These are phyloP conservation scores for Nicotiana sylvestris DNA, from an alignment of 257 asterid genomes.

Conservation along the genomic window DNA sequence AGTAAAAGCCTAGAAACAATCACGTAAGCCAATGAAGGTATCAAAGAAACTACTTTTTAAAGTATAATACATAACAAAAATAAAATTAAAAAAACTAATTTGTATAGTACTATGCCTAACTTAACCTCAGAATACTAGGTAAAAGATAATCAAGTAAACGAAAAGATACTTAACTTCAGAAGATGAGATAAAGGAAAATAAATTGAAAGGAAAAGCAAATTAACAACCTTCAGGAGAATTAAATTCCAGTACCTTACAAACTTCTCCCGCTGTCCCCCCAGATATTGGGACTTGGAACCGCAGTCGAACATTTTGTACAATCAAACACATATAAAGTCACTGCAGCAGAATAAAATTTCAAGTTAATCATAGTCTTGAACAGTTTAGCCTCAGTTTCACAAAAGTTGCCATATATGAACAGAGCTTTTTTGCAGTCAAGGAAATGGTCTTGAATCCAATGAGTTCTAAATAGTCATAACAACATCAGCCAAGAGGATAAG, in stretches of 20 bases:
- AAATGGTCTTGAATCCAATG: not conserved
- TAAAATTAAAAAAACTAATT: not conserved
- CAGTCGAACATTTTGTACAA: slow-evolving; percentile 67
- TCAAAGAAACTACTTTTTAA: too few relatives aligned
- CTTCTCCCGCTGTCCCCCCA: slow-evolving; percentile 75
- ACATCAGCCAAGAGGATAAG: not conserved
- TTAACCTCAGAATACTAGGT: not conserved
- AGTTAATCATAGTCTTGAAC: slow-evolving; percentile 7
- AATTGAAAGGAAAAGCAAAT: not conserved
- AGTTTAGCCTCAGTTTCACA: not conserved
- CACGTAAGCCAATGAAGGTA: not conserved
- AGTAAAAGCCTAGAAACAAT: not conserved
- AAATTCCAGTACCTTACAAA: slow-evolving; percentile 62
- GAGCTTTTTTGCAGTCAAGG: not conserved
- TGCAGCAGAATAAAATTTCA: slow-evolving; percentile 34
- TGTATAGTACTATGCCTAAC: not conserved
- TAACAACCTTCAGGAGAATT: slow-evolving; percentile 1
- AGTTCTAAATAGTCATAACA: not conserved
- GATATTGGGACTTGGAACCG: slow-evolving; percentile 64
- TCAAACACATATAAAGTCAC: slow-evolving; percentile 31
- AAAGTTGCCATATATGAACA: not conserved
- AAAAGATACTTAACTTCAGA: not conserved
- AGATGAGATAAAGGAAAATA: not conserved
- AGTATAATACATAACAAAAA: not conserved
- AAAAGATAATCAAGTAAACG: not conserved